phyloP scores from a whole-genome alignment of 306 rosid species.

The Cotoneaster glaucophyllus region DNA sequence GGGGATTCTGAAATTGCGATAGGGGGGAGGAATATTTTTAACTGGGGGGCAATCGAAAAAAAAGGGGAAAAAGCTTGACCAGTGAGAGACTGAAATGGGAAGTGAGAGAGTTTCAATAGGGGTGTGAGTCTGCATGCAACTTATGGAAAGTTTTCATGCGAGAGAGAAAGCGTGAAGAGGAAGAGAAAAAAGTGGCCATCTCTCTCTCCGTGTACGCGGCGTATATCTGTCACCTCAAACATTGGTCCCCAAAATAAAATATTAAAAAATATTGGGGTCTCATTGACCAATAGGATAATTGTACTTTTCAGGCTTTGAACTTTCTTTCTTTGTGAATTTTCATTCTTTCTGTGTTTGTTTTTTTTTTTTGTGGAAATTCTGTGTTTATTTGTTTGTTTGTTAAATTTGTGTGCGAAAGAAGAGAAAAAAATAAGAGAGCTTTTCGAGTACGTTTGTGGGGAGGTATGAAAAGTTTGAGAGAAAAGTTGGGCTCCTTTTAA shows the following conservation, averaged over 20 bases:
- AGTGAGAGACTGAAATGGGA: background rate
- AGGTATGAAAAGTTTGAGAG: too few species aligned
- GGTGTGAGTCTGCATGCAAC: slow-evolving; percentile 50
- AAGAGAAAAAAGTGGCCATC: background rate
- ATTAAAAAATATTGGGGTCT: background rate
- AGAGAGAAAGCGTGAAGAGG: slow-evolving; percentile 3
- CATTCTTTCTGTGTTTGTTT: too few species aligned
- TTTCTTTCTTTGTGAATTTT: background rate
- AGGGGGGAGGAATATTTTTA: background rate
- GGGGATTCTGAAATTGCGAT: background rate
- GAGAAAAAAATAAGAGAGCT: too few species aligned
- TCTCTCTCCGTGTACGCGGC: slow-evolving; percentile 3
- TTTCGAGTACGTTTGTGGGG: too few species aligned
- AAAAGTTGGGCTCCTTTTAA: too few species aligned
- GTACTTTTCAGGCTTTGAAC: background rate
- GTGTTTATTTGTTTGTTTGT: too few species aligned
- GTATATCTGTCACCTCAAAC: background rate
- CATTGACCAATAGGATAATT: background rate
- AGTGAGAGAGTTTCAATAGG: background rate
- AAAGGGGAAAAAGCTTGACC: background rate
- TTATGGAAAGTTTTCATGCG: slow-evolving; percentile 43
- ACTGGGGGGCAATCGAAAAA: background rate
- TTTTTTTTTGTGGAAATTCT: too few species aligned
- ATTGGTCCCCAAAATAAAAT: background rate
- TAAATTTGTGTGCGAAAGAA: too few species aligned